These are phyloP conservation scores for Pseudogymnoascus sp. DNA, from an alignment of 2,329 filamentous ascomycete species.

Conservation along the genomic window DNA sequence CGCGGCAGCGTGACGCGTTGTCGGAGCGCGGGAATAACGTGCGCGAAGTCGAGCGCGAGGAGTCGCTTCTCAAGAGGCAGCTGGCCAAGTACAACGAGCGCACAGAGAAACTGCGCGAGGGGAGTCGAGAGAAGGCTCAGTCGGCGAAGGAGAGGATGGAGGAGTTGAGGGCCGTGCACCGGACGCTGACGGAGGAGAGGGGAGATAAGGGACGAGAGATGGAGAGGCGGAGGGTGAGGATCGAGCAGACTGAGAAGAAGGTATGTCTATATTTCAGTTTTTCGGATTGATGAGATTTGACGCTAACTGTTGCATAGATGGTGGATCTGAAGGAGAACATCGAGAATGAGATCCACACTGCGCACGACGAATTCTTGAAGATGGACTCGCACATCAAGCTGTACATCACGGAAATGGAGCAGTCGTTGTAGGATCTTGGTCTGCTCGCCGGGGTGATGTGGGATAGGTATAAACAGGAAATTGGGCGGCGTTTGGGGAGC, in stretches of 20 bases:
- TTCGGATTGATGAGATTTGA: background rate
- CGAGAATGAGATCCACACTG: slow-evolving; percentile 82
- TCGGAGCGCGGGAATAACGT: slow-evolving; percentile 84
- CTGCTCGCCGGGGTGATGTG: background rate
- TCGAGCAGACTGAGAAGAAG: slow-evolving; percentile 99
- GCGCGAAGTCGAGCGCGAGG: slow-evolving; percentile 81
- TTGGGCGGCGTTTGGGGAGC: slow-evolving; percentile 1
- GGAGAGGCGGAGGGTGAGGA: slow-evolving; percentile 82
- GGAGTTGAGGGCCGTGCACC: slow-evolving; percentile 71
- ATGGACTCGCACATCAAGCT: slow-evolving; percentile 95
- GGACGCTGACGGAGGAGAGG: slow-evolving; percentile 73
- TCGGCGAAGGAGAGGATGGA: slow-evolving; percentile 85
- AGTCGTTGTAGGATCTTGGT: slow-evolving; percentile 46
- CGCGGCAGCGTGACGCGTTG: slow-evolving; percentile 76
- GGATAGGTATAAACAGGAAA: background rate
- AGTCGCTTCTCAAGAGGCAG: slow-evolving; percentile 75
- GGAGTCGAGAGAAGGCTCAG: slow-evolving; percentile 71
- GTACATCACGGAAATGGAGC: slow-evolving; percentile 99
- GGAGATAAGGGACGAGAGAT: slow-evolving; percentile 84
- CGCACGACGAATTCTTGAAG: slow-evolving; percentile 92
- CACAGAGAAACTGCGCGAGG: slow-evolving; percentile 73
- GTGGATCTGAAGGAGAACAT: slow-evolving; percentile 95
- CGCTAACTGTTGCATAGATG: slow-evolving; percentile 56
- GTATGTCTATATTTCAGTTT: slow-evolving; percentile 37
- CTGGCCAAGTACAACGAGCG: slow-evolving; percentile 77